phyloP scores from a whole-genome alignment of 306 rosid genomes.

The Carpinus viminea region DNA sequence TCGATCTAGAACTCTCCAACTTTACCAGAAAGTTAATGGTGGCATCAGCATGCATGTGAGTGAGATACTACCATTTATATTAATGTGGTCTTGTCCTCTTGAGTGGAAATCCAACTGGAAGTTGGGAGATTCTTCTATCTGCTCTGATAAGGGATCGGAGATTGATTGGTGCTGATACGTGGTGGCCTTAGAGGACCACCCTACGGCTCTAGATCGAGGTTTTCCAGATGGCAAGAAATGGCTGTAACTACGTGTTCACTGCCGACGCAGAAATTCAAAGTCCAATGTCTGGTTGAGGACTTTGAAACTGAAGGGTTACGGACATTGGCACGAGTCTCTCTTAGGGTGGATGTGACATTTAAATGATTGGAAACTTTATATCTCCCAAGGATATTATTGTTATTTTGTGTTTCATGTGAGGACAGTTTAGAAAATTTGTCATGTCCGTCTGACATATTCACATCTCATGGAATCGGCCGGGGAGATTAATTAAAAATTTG shows the following conservation, averaged over 20 bases:
- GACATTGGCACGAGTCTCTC: neutral
- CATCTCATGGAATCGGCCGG: neutral
- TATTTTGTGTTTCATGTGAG: neutral
- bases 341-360: neutral
- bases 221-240: constrained; percentile 14
- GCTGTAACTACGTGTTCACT: constrained; percentile 7
- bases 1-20: too few species aligned
- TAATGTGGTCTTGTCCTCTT: too few species aligned
- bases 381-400: neutral
- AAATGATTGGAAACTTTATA: neutral
- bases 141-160: neutral
- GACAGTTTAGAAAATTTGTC: neutral
- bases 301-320: neutral
- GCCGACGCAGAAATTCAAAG: neutral
- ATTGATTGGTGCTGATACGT: neutral
- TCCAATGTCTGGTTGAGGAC: neutral
- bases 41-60: too few species aligned
- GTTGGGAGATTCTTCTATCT: too few species aligned
- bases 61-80: too few species aligned
- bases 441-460: neutral
- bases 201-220: neutral
- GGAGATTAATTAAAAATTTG: neutral
- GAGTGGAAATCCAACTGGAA: too few species aligned
- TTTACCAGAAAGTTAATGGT: too few species aligned
- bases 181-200: neutral